Evolutionary conservation across 257 asterid genomes (phyloP).

Genomic region (Jasminum sambac): DNA sequence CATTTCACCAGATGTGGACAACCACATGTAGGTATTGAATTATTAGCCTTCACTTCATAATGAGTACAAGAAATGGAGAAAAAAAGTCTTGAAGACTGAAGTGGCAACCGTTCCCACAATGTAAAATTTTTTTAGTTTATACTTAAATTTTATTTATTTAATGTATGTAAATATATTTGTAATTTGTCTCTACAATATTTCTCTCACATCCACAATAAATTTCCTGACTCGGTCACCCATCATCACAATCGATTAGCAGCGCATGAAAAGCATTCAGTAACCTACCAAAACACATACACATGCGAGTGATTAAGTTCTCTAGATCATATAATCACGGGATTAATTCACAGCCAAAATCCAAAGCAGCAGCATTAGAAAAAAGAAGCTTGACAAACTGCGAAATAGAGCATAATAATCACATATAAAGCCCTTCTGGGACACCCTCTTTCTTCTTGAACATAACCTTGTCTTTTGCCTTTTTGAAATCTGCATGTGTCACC

Average conservation of each 20-base stretch:
- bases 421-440: constrained; percentile 58
- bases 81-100: too few species aligned
- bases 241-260: neutral
- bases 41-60: too few species aligned
- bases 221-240: neutral
- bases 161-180: too few species aligned
- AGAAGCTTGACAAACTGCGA: constrained; percentile 3
- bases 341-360: constrained; percentile 1
- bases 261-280: neutral
- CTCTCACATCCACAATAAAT: too few species aligned
- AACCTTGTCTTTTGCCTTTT: constrained; percentile 62
- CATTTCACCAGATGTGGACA: too few species aligned
- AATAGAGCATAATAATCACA: constrained; percentile 33
- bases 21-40: too few species aligned
- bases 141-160: too few species aligned
- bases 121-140: too few species aligned
- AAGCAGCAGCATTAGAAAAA: neutral
- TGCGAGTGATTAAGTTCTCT: neutral
- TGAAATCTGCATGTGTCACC: constrained; percentile 56
- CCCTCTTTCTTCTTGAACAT: constrained; percentile 68
- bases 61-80: too few species aligned
- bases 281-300: neutral
- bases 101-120: too few species aligned
- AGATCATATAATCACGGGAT: neutral
- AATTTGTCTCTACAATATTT: too few species aligned